Evolutionary conservation across 306 rosid species (phyloP).

Genomic region (Rosa chinensis): DNA sequence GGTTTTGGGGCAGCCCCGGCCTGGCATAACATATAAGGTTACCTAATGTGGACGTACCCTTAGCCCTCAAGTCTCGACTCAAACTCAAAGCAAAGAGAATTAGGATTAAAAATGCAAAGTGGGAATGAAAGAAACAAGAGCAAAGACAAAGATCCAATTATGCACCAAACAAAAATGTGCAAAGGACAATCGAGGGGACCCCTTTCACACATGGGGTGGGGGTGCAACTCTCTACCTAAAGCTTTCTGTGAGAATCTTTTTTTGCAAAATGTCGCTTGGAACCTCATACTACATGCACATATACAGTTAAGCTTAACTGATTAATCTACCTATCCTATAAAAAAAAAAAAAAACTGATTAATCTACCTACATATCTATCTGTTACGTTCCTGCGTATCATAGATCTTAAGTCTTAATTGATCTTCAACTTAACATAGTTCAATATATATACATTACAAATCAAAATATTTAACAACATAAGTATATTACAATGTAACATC

Average conservation of each 20-base stretch:
- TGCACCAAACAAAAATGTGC: constrained; percentile 51
- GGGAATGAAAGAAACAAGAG: constrained; percentile 59
- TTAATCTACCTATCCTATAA: not conserved
- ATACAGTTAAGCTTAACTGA: not conserved
- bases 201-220: constrained; percentile 88
- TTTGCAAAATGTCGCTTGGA: constrained; percentile 40
- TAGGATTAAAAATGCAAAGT: constrained; percentile 25
- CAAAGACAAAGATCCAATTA: constrained; percentile 54
- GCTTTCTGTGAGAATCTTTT: constrained; percentile 56
- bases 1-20: constrained; percentile 56
- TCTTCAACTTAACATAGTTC: not conserved
- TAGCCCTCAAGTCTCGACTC: not conserved
- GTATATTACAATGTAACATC: too few species aligned
- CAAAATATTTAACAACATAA: too few species aligned
- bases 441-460: too few species aligned
- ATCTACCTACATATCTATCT: not conserved
- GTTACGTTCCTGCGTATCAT: not conserved
- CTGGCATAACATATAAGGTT: constrained; percentile 44
- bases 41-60: constrained; percentile 49
- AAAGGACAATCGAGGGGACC: constrained; percentile 63
- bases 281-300: constrained; percentile 25
- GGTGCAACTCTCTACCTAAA: constrained; percentile 29
- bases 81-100: constrained; percentile 18
- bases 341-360: not conserved
- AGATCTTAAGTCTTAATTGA: not conserved